A percentile compares a stretch with the other conserved stretches of the same genome.
phyloP scores from a whole-genome alignment of 768 basidiomycete species.

The Termitomyces sp. region DNA sequence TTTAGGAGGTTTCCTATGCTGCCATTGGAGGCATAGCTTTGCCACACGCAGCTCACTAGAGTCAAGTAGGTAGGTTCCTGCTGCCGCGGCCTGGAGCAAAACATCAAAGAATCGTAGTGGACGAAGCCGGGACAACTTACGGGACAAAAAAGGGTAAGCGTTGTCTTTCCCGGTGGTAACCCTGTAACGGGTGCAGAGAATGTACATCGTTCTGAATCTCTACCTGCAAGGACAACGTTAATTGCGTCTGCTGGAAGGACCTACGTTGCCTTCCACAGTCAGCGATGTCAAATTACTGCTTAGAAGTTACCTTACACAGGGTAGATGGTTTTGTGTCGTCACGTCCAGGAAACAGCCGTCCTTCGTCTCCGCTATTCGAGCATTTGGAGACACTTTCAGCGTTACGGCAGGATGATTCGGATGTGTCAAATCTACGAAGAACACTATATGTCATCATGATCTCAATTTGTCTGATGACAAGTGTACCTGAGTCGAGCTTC shows the following conservation, averaged over 20 bases:
- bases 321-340: constrained; percentile 60
- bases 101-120: background rate
- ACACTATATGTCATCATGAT: background rate
- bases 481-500: constrained; percentile 53
- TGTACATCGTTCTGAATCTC: constrained; percentile 58
- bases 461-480: background rate
- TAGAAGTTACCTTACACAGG: constrained; percentile 52
- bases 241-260: constrained; percentile 60
- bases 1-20: constrained; percentile 39
- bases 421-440: constrained; percentile 55
- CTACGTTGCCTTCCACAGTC: constrained; percentile 32
- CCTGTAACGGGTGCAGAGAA: constrained; percentile 42
- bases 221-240: constrained; percentile 54
- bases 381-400: constrained; percentile 44
- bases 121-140: constrained; percentile 40
- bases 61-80: constrained; percentile 69
- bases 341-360: constrained; percentile 67
- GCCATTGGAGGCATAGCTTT: constrained; percentile 65
- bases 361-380: constrained; percentile 50
- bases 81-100: constrained; percentile 55
- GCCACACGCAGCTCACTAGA: constrained; percentile 64
- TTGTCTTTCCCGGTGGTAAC: constrained; percentile 58
- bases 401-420: constrained; percentile 69
- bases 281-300: background rate
- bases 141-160: constrained; percentile 62